These are phyloP conservation scores for Helianthus tuberosus DNA, from an alignment of 129 eudicot genomes.

Conservation along the genomic window DNA sequence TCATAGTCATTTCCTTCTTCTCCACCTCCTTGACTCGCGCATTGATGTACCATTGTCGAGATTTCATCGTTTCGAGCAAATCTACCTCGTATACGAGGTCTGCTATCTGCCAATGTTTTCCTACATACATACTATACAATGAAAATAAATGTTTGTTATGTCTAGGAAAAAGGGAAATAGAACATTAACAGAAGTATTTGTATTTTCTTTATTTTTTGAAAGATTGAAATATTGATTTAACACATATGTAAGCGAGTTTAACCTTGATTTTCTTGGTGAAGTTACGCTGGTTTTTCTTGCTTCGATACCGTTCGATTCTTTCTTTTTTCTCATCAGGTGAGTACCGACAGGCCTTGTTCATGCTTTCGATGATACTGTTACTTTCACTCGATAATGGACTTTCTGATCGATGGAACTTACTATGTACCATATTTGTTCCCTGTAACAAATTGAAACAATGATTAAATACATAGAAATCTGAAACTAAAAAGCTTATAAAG, in stretches of 20 bases:
- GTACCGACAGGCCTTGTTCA: conserved; percentile 38
- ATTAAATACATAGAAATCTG: too few species aligned
- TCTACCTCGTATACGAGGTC: conserved; percentile 83
- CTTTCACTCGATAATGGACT: conserved; percentile 39
- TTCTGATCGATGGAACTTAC: conserved; percentile 20
- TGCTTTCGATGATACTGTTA: conserved; percentile 37
- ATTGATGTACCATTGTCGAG: conserved; percentile 44
- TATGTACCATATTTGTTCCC: too few species aligned
- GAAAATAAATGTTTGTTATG: background rate
- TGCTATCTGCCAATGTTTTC: conserved; percentile 86
- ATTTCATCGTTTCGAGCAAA: conserved; percentile 79
- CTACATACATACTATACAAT: conserved; percentile 71
- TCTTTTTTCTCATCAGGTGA: conserved; percentile 72
- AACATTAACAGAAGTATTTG: background rate
- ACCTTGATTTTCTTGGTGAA: conserved; percentile 96
- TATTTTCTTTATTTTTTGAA: background rate
- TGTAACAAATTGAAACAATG: too few species aligned
- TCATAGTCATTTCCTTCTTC: conserved; percentile 48
- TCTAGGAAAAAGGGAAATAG: background rate
- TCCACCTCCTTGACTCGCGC: conserved; percentile 40
- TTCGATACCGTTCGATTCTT: conserved; percentile 77
- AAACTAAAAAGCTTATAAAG: too few species aligned
- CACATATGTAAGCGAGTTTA: background rate
- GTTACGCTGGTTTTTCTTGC: conserved; percentile 78
- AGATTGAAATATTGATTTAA: too few species aligned